phyloP scores from a whole-genome alignment of 1,139 yeast species.

The Magnusiomyces fungicola region DNA sequence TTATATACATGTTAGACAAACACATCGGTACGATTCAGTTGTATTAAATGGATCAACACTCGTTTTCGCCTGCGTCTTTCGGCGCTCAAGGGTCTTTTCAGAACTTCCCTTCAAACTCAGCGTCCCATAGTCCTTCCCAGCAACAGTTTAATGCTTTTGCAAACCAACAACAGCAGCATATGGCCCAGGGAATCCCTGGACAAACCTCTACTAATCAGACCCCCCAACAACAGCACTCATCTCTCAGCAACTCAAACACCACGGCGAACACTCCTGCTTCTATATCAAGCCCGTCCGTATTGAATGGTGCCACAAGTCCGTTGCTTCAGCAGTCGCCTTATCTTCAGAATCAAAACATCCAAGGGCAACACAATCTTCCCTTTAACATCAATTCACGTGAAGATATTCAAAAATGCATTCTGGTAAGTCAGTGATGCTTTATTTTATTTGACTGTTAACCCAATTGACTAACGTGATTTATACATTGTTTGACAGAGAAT shows the following conservation, averaged over 20 bases:
- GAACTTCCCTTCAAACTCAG: background rate
- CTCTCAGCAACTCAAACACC: background rate
- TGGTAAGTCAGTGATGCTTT: too few species aligned
- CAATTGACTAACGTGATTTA: too few species aligned
- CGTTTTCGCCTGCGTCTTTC: background rate
- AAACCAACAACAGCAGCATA: background rate
- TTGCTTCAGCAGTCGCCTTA: background rate
- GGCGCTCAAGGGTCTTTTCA: constrained; percentile 1
- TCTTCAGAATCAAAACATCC: background rate
- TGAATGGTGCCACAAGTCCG: background rate
- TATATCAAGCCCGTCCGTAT: background rate
- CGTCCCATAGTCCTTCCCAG: background rate
- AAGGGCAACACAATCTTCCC: too few species aligned
- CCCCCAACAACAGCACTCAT: background rate
- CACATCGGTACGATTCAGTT: too few species aligned
- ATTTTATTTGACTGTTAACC: too few species aligned
- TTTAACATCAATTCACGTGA: background rate
- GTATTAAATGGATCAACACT: background rate
- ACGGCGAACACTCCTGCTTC: background rate
- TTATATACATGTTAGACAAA: too few species aligned
- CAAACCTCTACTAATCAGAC: background rate
- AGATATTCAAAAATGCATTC: background rate
- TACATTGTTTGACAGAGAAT: constrained; percentile 1
- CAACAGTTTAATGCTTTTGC: background rate
- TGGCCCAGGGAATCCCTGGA: too few species aligned